phyloP scores from a whole-genome alignment of 768 basidiomycete genomes.

The Tephrocybe sp. region DNA sequence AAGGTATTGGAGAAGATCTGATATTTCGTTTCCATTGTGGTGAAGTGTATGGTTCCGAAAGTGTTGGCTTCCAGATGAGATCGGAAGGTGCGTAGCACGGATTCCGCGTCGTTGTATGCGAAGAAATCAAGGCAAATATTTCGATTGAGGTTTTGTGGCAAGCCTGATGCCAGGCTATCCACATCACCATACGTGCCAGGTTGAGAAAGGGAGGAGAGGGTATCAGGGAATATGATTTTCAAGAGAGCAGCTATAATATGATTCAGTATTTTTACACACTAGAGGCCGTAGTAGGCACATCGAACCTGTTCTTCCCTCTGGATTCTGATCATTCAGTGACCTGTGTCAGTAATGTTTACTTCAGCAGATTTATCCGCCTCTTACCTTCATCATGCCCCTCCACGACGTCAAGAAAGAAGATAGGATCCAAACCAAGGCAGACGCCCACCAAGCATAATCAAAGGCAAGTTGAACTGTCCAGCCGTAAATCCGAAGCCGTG shows the following conservation, averaged over 20 bases:
- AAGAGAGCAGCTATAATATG: background rate
- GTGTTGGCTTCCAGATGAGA: conserved; percentile 15
- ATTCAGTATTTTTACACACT: too few relatives aligned
- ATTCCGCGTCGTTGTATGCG: conserved; percentile 22
- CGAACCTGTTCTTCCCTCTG: too few relatives aligned
- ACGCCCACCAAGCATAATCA: conserved; percentile 30
- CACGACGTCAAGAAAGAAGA: conserved; percentile 18
- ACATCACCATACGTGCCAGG: background rate
- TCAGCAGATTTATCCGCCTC: background rate
- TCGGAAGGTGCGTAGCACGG: conserved; percentile 22
- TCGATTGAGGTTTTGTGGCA: background rate
- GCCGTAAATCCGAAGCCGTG: conserved; percentile 32
- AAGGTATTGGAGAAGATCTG: conserved; percentile 33
- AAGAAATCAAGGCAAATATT: conserved; percentile 17
- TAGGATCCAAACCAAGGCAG: conserved; percentile 35
- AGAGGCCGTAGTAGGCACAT: too few relatives aligned
- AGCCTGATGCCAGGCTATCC: background rate
- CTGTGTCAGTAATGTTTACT: background rate
- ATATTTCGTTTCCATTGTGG: conserved; percentile 35
- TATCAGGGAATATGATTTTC: background rate
- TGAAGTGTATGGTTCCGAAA: conserved; percentile 28
- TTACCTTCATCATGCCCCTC: conserved; percentile 7
- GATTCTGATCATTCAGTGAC: too few relatives aligned
- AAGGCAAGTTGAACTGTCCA: conserved; percentile 33
- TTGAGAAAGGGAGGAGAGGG: background rate